Evolutionary conservation across 208 protist genomes (phyloP), one percentile per base, ranked within the genome.

Genomic region (Acanthamoeba sp.): DNA sequence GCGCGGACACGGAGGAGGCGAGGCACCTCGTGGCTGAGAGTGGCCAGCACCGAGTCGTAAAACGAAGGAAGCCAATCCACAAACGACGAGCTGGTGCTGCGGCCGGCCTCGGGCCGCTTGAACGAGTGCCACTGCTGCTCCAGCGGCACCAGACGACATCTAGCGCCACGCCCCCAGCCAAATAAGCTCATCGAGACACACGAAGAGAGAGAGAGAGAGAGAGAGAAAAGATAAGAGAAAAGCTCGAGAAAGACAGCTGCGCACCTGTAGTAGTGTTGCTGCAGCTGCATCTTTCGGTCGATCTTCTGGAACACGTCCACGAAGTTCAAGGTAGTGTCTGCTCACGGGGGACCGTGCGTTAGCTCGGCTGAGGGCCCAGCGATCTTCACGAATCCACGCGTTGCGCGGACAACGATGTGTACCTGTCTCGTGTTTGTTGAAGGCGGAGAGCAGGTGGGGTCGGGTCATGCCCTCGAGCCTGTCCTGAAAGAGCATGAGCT

Each of bases 121-220:
- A 88, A 88, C n/a, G 42, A 34, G 16, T 88, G 48, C 80, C 80
- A 88, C 80, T 88, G 42, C 50, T 88, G 80, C 80, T 88, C 80
- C 27, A 88, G 42, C 29, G 80, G 80, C 18, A 88, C 80, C 27
- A 88, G 14, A 27, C 80, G 80, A 62, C 80, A 64, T 14, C 71
- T 80, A 34, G 45, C 45, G 45, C 12, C 45, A n/a, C n/a, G n/a
- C n/a, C n/a, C n/a, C n/a, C n/a, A n/a, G n/a, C n/a, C n/a, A n/a
- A n/a, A n/a, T n/a, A n/a, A n/a, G n/a, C n/a, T n/a, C n/a, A n/a
- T n/a, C n/a, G n/a, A n/a, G n/a, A n/a, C n/a, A n/a, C n/a, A n/a
- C n/a, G n/a, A n/a, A n/a, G n/a, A n/a, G n/a, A 62, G 55, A 22
- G 55, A 62, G 16, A 69, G 62, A 69, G 20, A 69, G 20, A 32